Evolutionary conservation across 352 stramenopile species (phyloP), one percentile per base, ranked within the genome.

Genomic region (Phytophthora megakarya): DNA sequence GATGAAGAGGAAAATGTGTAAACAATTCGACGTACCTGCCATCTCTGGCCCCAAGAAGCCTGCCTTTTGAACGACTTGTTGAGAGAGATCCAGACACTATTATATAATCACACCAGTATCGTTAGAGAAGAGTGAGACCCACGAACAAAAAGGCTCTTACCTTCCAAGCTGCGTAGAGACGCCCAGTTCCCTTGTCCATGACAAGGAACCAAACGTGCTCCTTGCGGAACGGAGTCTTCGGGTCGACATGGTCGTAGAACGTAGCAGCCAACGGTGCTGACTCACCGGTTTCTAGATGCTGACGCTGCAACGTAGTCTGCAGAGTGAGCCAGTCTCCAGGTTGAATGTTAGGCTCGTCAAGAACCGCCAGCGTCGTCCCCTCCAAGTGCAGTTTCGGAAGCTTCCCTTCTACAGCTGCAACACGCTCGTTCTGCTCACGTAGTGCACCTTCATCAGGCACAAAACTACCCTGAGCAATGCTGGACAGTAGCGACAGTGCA

Each of bases 311-410:
- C 10, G 50, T 77, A 16, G 88, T 72, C 52, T 86, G 67, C 30
- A 90, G 55, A n/a, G 82, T 95, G 49, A 95, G 65, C 80, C 80
- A 95, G 63, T 95, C 86, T 47, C 81, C 76, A 30, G 86, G 78
- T 37, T 89, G 85, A 43, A 92, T 74, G 56, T 82, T 90, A 2
- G 59, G 42, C 61, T 95, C 84, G 45, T 93, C 84, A 16, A 88
- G 62, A 12, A 93, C 84, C 19, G 58, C 51, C 33, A 92, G 53
- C 42, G 77, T 81, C 35, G 76, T 73, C 22, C 50, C 56, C 11
- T 79, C 45, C 35, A 77, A 43, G 16, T 72, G 56, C 28, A 77
- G 60, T 18, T 74, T 62, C 16, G 81, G 81, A 4, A 90, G 61
- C 38, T 70, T 55, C 3, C 55, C 55, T 35, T 64, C 70, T 2